These are phyloP conservation scores for Melastoma candidum DNA, from an alignment of 441 rosid species.

Conservation along the genomic window DNA sequence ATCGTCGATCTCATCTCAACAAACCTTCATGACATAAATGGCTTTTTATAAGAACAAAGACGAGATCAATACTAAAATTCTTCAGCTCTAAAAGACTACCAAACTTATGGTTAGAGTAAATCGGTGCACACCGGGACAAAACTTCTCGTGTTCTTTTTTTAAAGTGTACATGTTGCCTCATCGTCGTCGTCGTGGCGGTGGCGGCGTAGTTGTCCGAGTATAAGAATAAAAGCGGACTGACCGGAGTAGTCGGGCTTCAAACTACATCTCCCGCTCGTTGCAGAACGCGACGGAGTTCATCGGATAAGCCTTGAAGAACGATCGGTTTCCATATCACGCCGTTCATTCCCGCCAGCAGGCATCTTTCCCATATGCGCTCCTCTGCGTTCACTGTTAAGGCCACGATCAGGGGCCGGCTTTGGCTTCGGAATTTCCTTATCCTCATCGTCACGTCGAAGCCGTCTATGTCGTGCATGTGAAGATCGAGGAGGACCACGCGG, in stretches of 20 bases:
- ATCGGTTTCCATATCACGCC: constrained; percentile 62
- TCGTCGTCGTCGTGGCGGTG: too few relatives aligned
- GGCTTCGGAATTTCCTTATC: constrained; percentile 52
- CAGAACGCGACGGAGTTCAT: constrained; percentile 47
- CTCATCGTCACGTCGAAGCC: constrained; percentile 65
- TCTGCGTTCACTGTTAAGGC: constrained; percentile 63
- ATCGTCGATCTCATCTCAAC: too few relatives aligned
- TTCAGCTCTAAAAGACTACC: too few relatives aligned
- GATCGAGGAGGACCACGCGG: constrained; percentile 47
- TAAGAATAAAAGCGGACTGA: too few relatives aligned
- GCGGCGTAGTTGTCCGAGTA: too few relatives aligned
- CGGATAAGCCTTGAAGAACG: constrained; percentile 48
- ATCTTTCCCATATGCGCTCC: constrained; percentile 44
- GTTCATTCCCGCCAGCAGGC: constrained; percentile 52
- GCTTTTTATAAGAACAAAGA: too few relatives aligned
- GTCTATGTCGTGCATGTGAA: constrained; percentile 68
- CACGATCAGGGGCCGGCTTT: constrained; percentile 48
- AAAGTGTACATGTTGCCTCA: too few relatives aligned
- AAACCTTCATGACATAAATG: too few relatives aligned
- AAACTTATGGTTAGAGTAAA: too few relatives aligned
- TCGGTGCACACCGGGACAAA: too few relatives aligned
- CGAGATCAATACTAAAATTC: too few relatives aligned
- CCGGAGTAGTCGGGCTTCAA: constrained; percentile 8
- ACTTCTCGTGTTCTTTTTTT: too few relatives aligned
- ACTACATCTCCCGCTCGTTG: constrained; percentile 42